Conservation (phyloP, 2,329 filamentous ascomycete genomes). For the Calonectria multiphialidica region DNA sequence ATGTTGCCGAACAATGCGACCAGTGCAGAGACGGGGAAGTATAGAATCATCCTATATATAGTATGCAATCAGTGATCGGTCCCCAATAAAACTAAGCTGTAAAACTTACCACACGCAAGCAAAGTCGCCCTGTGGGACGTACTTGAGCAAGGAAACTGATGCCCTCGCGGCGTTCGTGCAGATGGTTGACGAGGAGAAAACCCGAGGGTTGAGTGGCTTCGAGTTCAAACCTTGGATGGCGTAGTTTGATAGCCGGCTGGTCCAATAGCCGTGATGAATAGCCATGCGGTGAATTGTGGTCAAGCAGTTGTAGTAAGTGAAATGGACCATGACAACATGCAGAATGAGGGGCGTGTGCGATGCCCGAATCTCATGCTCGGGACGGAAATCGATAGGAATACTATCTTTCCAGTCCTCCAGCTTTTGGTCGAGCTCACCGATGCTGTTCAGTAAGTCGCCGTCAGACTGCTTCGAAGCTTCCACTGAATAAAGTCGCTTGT, state of each 20-base stretch:
- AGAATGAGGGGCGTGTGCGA: conserved; percentile 93
- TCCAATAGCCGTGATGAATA: conserved; percentile 98
- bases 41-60: conserved; percentile 80
- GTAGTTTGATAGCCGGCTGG: conserved; percentile 91
- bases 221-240: conserved; percentile 95
- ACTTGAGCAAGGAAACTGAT: conserved; percentile 93
- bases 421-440: conserved; percentile 91
- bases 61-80: conserved; percentile 43
- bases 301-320: conserved; percentile 97
- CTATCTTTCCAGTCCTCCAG: conserved; percentile 96
- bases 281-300: conserved; percentile 99
- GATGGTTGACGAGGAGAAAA: conserved; percentile 93
- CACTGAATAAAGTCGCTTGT: conserved; percentile 92
- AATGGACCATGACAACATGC: conserved; percentile 93
- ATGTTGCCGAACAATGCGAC: conserved; percentile 98
- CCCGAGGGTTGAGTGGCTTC: conserved; percentile 88
- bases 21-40: conserved; percentile 95
- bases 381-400: conserved; percentile 96
- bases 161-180: conserved; percentile 94
- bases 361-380: conserved; percentile 95
- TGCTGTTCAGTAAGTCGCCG: conserved; percentile 93
- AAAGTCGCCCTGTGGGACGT: conserved; percentile 95
- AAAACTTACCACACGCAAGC: conserved; percentile 88
- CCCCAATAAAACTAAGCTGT: not conserved
- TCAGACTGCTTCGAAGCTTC: conserved; percentile 92